These are phyloP conservation scores for Naganishia vaughanmartiniae DNA, from an alignment of 768 basidiomycete genomes.

Conservation along the genomic window DNA sequence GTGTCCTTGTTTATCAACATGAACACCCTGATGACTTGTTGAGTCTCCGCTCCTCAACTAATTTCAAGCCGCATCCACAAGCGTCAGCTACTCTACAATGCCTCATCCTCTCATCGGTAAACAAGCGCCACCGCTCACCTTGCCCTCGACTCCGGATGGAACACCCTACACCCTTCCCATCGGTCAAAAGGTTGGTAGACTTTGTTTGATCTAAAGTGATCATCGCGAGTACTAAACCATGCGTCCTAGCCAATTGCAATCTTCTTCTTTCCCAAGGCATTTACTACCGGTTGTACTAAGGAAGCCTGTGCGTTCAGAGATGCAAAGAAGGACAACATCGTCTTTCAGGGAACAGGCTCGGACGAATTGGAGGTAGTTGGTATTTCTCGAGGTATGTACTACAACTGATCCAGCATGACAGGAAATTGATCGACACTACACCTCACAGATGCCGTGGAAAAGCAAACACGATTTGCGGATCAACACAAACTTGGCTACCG, in stretches of 20 bases:
- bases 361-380: conserved; percentile 66
- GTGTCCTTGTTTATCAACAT: too few species aligned
- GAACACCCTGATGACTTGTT: too few species aligned
- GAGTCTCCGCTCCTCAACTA: neutral
- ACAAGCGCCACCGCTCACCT: conserved; percentile 64
- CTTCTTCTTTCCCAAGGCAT: conserved; percentile 63
- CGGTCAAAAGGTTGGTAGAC: conserved; percentile 41
- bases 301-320: conserved; percentile 81
- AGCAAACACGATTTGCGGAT: conserved; percentile 72
- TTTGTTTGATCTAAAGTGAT: neutral
- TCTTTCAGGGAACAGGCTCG: conserved; percentile 59
- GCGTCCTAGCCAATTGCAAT: conserved; percentile 61
- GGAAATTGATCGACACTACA: neutral
- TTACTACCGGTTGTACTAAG: conserved; percentile 73
- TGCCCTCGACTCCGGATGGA: conserved; percentile 64
- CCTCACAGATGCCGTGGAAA: conserved; percentile 61
- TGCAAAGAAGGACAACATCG: conserved; percentile 62
- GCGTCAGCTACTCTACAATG: neutral
- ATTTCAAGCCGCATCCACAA: neutral
- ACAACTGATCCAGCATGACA: neutral
- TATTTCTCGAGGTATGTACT: conserved; percentile 58
- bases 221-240: neutral
- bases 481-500: conserved; percentile 59
- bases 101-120: conserved; percentile 62
- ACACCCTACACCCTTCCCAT: conserved; percentile 59